Evolutionary conservation across 148 eudicot genomes (phyloP).

Genomic region (Spergularia marina): DNA sequence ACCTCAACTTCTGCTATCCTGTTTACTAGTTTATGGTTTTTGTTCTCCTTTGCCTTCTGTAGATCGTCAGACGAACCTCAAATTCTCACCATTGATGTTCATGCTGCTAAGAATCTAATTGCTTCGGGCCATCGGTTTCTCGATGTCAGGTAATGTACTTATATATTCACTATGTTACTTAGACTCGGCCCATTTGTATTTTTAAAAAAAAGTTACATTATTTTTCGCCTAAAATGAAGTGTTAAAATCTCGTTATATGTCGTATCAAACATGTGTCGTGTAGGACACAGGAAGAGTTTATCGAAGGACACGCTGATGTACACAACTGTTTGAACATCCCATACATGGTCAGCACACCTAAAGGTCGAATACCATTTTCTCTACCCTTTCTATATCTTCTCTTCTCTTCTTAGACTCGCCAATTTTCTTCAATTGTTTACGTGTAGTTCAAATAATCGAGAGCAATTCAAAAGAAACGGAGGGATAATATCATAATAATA

Average conservation of each 20-base stretch:
- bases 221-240: no score
- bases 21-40: conserved; percentile 9
- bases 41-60: conserved; percentile 6
- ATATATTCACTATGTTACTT: no score
- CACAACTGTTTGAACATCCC: conserved; percentile 50
- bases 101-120: conserved; percentile 44
- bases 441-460: no score
- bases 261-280: no score
- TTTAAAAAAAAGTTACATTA: no score
- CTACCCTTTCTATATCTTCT: no score
- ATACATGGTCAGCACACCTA: conserved; percentile 49
- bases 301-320: conserved; percentile 44
- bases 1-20: background rate
- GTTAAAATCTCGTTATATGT: no score
- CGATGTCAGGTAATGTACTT: conserved; percentile 57
- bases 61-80: conserved; percentile 28
- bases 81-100: conserved; percentile 53
- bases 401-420: no score
- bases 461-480: no score
- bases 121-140: conserved; percentile 54
- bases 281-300: conserved; percentile 64
- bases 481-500: no score
- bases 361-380: conserved; percentile 29
- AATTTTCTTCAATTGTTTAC: background rate
- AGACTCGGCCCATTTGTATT: no score